Base-by-base conservation (phyloP, 1,284 basidiomycete genomes). In the Tilletiaria anomala region DNA sequence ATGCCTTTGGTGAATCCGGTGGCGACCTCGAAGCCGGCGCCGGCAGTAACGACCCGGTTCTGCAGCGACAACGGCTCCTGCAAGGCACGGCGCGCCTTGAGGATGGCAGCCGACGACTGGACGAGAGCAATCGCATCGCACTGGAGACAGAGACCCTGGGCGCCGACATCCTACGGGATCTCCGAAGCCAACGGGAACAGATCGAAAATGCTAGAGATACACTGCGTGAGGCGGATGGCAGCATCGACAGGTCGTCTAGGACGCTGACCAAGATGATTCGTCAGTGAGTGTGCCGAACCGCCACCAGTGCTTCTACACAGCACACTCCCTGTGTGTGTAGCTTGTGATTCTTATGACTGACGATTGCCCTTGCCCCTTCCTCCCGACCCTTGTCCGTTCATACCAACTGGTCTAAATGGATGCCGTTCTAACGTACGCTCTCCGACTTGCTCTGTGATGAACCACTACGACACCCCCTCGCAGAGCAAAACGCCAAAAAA, bases 91-190 rank as follows among this genome's bases (percentile, higher is more conserved):
- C 69, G n/a, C 57, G 65, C 24, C 58, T 71, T n/a, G 59, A 65
- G 21, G 66, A 70, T 6, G 67, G 69, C 1, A 62, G 61, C 1
- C 75, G 79, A 48, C 73, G 93, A 35, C 69, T 99, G 39, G 78
- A 87, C 53, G 87, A 93, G 50, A 86, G 83, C 15, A 86, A 94
- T 51, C 75, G 87, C 17, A 78, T 97, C 35, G 91, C 91, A 5
- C 71, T 97, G 19, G 89, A 97, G 73, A 96, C 93, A 6, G 93
- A 97, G 70, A 80, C 85, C 58, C 79, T 96, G 26, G 93, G 93
- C 8, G 79, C 87, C 11, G 87, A 87, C 55, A 96, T 99, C 58
- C 67, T 99, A 49, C 69, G 80, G 57, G 87, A 83, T 61, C 72
- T 99, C 49, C 71, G 87, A 39, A 72, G 75, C 2, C 93, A 99